Conservation (phyloP, 495 filamentous ascomycete genomes). For the Jackrogersella multiformis region DNA sequence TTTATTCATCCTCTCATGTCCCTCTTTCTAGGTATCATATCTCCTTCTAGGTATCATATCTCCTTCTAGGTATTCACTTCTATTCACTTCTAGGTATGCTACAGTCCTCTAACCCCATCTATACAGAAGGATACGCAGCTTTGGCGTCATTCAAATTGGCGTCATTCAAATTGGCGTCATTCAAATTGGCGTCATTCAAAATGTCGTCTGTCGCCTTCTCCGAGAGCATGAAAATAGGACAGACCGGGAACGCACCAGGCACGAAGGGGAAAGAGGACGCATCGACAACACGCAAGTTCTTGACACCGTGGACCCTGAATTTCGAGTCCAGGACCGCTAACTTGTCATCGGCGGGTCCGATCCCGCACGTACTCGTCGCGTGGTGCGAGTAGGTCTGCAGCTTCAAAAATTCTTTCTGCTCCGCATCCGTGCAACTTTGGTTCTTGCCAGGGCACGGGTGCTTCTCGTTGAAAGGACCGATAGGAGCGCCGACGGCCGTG, state of each 20-base stretch:
- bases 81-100: background rate
- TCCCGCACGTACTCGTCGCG: slow-evolving; percentile 58
- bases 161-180: slow-evolving; percentile 65
- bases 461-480: slow-evolving; percentile 51
- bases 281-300: slow-evolving; percentile 64
- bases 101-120: background rate
- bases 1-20: background rate
- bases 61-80: background rate
- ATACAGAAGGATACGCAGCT: slow-evolving; percentile 11
- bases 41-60: background rate
- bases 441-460: slow-evolving; percentile 54
- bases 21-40: background rate
- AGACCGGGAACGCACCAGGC: slow-evolving; percentile 68
- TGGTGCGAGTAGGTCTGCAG: slow-evolving; percentile 62
- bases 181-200: slow-evolving; percentile 60
- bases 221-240: slow-evolving; percentile 69
- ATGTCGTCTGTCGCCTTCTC: slow-evolving; percentile 73
- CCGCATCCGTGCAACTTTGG: slow-evolving; percentile 51
- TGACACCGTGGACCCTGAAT: slow-evolving; percentile 60
- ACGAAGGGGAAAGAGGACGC: slow-evolving; percentile 62
- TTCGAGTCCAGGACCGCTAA: slow-evolving; percentile 62
- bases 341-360: slow-evolving; percentile 58
- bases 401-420: slow-evolving; percentile 56
- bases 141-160: slow-evolving; percentile 66
- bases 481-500: slow-evolving; percentile 44